phyloP scores from a whole-genome alignment of 169 alveolate genomes.

The Cardiosporidium cionae region DNA sequence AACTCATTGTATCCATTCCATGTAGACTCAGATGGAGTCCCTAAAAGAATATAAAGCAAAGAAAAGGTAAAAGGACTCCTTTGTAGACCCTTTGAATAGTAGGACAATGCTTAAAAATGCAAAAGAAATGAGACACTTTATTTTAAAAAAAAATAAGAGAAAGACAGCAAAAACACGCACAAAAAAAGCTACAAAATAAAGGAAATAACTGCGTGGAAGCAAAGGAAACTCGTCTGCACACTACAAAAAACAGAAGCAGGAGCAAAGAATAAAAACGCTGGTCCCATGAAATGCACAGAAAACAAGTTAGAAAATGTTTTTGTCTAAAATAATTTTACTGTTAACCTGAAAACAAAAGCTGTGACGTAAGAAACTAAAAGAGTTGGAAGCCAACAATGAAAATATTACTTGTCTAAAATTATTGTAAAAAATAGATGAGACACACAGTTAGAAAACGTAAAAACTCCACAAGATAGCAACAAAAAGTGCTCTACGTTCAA shows the following conservation, averaged over 20 bases:
- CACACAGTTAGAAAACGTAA: too few species aligned
- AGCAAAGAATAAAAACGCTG: neutral
- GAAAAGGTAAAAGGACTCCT: too few species aligned
- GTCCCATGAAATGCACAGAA: neutral
- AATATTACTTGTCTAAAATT: too few species aligned
- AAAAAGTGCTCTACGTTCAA: neutral
- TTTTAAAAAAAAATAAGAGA: neutral
- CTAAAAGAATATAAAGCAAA: neutral
- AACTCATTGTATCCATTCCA: slow-evolving; percentile 18
- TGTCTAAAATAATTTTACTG: too few species aligned
- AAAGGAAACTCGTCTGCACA: neutral
- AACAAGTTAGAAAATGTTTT: too few species aligned
- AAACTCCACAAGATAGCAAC: neutral
- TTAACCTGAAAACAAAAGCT: too few species aligned
- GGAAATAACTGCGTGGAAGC: neutral
- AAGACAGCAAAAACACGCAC: neutral
- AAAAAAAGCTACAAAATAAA: neutral
- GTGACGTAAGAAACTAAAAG: too few species aligned
- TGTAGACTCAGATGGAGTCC: slow-evolving; percentile 12
- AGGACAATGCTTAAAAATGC: too few species aligned
- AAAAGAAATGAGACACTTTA: neutral
- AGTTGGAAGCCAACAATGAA: too few species aligned
- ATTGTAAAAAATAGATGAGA: too few species aligned
- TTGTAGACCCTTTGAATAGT: too few species aligned
- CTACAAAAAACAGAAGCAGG: neutral